A percentile compares a stretch with the other conserved stretches of the same genome.
These are phyloP conservation scores for Golubevia sp. DNA, from an alignment of 1,284 basidiomycete species.

Conservation along the genomic window DNA sequence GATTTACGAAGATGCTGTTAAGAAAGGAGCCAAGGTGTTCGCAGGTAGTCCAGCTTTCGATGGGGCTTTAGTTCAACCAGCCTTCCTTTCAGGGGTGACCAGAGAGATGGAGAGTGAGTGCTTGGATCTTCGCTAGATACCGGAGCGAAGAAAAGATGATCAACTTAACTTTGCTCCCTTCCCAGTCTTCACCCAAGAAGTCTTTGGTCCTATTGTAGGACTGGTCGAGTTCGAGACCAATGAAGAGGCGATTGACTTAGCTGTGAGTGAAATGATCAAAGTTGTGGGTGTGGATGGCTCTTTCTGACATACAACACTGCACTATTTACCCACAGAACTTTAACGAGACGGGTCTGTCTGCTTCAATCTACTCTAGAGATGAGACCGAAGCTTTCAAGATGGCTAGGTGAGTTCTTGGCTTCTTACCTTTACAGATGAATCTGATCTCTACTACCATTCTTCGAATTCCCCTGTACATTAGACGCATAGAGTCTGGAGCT, in stretches of 20 bases:
- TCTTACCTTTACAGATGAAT: too few species aligned
- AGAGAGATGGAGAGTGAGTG: slow-evolving; percentile 8
- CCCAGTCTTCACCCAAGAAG: too few species aligned
- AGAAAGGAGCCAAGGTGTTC: slow-evolving; percentile 30
- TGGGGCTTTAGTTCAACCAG: slow-evolving; percentile 27
- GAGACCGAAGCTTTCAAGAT: slow-evolving; percentile 10
- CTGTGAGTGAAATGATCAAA: background rate
- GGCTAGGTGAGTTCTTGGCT: too few species aligned
- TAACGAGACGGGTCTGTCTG: slow-evolving; percentile 7
- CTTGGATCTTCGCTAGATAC: too few species aligned
- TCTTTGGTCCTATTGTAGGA: slow-evolving; percentile 1
- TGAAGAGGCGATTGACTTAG: slow-evolving; percentile 11
- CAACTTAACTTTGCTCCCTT: too few species aligned
- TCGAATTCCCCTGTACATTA: too few species aligned
- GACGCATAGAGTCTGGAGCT: slow-evolving; percentile 11
- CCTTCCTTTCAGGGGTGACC: slow-evolving; percentile 19
- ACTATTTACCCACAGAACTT: background rate
- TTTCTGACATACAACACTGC: too few species aligned
- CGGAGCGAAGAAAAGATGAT: too few species aligned
- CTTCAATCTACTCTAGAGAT: slow-evolving; percentile 6
- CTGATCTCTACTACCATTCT: too few species aligned
- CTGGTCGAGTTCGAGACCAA: slow-evolving; percentile 7
- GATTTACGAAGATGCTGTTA: slow-evolving; percentile 27
- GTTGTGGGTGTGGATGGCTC: too few species aligned
- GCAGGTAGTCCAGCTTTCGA: slow-evolving; percentile 29